A percentile compares a stretch with the other conserved stretches of the same genome.
phyloP scores from a whole-genome alignment of 2,329 filamentous ascomycete species.

The Fusarium robinianum region DNA sequence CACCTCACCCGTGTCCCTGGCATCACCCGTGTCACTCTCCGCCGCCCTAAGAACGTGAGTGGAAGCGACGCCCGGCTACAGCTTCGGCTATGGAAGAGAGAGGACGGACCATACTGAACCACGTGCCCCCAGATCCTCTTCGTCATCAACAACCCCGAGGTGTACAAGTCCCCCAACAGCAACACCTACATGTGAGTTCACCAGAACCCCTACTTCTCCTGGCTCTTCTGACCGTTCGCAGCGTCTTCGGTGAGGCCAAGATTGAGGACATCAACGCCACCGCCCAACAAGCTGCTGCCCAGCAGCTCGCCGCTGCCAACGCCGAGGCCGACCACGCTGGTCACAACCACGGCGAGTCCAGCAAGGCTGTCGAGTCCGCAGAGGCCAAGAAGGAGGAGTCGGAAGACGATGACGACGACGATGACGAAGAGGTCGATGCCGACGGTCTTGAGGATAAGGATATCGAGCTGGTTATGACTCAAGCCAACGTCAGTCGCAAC shows the following conservation, averaged over 20 bases:
- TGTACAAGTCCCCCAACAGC: constrained; percentile 99
- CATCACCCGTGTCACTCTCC: constrained; percentile 97
- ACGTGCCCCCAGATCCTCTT: constrained; percentile 78
- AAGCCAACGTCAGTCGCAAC: constrained; percentile 94
- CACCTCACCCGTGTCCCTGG: constrained; percentile 94
- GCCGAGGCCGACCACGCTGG: constrained; percentile 70
- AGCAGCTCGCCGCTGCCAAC: constrained; percentile 82
- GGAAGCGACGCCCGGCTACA: neutral
- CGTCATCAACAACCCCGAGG: constrained; percentile 99
- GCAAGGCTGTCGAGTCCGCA: constrained; percentile 63
- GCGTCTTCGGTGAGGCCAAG: constrained; percentile 99
- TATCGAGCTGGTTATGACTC: constrained; percentile 98
- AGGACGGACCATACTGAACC: constrained; percentile 30
- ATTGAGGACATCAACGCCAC: constrained; percentile 99
- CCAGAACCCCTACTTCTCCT: neutral
- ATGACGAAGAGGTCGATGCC: constrained; percentile 94
- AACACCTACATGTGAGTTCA: constrained; percentile 97
- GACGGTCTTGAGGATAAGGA: constrained; percentile 97
- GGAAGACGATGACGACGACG: constrained; percentile 77
- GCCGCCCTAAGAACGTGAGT: constrained; percentile 98
- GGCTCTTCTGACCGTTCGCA: constrained; percentile 45
- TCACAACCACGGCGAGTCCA: constrained; percentile 72
- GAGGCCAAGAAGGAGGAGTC: constrained; percentile 73
- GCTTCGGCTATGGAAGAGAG: constrained; percentile 7
- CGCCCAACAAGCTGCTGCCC: constrained; percentile 92